phyloP scores from a whole-genome alignment of 192 early-diverging fungal species.

The Mortierella alpina region DNA sequence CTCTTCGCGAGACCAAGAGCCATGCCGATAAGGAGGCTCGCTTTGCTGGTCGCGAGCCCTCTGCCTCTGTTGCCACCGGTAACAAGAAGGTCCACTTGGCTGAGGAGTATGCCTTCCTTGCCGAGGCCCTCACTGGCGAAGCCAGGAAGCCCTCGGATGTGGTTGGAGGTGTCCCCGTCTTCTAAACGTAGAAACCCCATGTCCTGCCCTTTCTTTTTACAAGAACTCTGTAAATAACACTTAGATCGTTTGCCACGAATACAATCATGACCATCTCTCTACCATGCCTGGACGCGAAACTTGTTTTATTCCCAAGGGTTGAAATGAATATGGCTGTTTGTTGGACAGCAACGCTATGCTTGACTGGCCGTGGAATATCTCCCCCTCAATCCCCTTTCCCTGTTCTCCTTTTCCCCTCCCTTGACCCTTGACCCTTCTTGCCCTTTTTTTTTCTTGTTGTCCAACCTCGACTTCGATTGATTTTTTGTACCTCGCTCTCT shows the following conservation, averaged over 20 bases:
- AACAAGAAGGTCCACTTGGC: constrained; percentile 94
- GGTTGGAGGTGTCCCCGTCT: constrained; percentile 78
- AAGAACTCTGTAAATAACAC: neutral
- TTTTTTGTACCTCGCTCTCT: too few relatives aligned
- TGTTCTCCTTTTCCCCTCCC: neutral
- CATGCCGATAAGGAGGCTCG: constrained; percentile 63
- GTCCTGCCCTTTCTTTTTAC: neutral
- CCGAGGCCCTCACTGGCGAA: constrained; percentile 78
- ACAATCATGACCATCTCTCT: too few relatives aligned
- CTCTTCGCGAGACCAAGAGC: constrained; percentile 77
- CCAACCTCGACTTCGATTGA: too few relatives aligned
- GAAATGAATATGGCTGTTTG: too few relatives aligned
- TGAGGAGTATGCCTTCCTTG: constrained; percentile 80
- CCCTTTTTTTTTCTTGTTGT: neutral
- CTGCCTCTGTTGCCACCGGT: constrained; percentile 90
- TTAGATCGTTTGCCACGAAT: too few relatives aligned
- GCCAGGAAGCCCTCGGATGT: constrained; percentile 73
- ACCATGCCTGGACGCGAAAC: too few relatives aligned
- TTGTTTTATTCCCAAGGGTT: too few relatives aligned
- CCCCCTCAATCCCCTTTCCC: neutral
- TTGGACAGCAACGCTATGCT: too few relatives aligned
- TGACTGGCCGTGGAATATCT: too few relatives aligned
- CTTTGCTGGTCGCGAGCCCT: constrained; percentile 86
- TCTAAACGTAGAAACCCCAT: constrained; percentile 19
- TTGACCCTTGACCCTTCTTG: neutral